These are phyloP conservation scores for Pseudomicrostroma phylloplanum DNA, from an alignment of 1,284 basidiomycete genomes.

Conservation along the genomic window DNA sequence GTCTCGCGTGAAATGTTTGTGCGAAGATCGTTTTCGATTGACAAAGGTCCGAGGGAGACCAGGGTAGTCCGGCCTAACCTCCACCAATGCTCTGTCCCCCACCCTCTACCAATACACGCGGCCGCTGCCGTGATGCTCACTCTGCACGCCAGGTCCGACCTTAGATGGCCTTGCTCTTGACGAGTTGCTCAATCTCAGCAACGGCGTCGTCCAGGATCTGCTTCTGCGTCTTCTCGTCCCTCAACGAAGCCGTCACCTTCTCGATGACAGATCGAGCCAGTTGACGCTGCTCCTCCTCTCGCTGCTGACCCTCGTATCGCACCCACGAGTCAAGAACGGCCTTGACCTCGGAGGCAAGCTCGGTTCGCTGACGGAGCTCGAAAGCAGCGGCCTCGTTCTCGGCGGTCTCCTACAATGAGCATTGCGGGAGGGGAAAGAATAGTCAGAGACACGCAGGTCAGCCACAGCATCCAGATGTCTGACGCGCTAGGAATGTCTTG, in stretches of 20 bases:
- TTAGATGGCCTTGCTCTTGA: conserved; percentile 51
- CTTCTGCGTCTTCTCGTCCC: conserved; percentile 87
- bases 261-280: conserved; percentile 80
- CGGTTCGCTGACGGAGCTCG: conserved; percentile 80
- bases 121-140: no score
- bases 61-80: no score
- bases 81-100: no score
- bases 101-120: no score
- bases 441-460: background rate
- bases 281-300: conserved; percentile 90
- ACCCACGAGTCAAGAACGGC: conserved; percentile 95
- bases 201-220: conserved; percentile 80
- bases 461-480: background rate
- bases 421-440: background rate
- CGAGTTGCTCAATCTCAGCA: conserved; percentile 70
- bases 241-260: conserved; percentile 73
- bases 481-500: background rate
- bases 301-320: conserved; percentile 89
- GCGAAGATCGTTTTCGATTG: no score
- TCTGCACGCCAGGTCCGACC: background rate
- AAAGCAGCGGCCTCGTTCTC: conserved; percentile 84
- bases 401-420: conserved; percentile 73
- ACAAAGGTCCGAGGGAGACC: no score
- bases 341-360: conserved; percentile 83
- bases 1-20: no score